phyloP scores from a whole-genome alignment of 208 protist species.

The Endotrypanum monterogeii region DNA sequence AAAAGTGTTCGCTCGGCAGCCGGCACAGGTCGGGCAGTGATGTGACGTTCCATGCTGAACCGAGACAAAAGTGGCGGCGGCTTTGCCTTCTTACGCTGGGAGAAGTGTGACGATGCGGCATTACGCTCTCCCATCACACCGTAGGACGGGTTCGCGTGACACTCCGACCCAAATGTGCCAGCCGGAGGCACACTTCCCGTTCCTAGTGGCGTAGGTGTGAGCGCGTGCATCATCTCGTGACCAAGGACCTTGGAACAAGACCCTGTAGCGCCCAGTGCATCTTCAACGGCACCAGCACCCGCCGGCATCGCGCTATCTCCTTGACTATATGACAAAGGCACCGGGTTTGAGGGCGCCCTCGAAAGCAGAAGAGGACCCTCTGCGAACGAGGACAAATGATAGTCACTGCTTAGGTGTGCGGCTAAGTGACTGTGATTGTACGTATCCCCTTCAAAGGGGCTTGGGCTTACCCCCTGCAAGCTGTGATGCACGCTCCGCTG shows the following conservation, averaged over 20 bases:
- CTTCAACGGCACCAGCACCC: not conserved
- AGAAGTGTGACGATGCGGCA: not conserved
- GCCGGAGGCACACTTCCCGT: not conserved
- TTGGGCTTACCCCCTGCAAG: slow-evolving; percentile 5
- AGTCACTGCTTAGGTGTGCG: not conserved
- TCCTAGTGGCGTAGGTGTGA: not conserved
- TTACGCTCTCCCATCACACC: not conserved
- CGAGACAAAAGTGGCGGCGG: not conserved
- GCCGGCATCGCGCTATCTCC: not conserved
- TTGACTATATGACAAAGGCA: not conserved
- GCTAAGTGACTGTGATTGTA: not conserved
- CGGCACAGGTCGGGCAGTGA: not conserved
- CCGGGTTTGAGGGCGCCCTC: not conserved
- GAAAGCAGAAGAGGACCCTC: not conserved
- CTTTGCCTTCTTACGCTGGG: not conserved
- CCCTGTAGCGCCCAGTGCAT: not conserved
- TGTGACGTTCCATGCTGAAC: not conserved
- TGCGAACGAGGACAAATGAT: not conserved
- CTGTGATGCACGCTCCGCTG: not conserved
- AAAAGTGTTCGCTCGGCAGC: slow-evolving; percentile 29
- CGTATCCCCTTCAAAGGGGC: not conserved
- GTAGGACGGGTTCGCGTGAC: not conserved
- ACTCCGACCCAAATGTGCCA: not conserved
- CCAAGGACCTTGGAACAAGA: too few species aligned
- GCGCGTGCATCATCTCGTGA: not conserved